Evolutionary conservation across 345 rosid species (phyloP).

Genomic region (Ceriops tagal): DNA sequence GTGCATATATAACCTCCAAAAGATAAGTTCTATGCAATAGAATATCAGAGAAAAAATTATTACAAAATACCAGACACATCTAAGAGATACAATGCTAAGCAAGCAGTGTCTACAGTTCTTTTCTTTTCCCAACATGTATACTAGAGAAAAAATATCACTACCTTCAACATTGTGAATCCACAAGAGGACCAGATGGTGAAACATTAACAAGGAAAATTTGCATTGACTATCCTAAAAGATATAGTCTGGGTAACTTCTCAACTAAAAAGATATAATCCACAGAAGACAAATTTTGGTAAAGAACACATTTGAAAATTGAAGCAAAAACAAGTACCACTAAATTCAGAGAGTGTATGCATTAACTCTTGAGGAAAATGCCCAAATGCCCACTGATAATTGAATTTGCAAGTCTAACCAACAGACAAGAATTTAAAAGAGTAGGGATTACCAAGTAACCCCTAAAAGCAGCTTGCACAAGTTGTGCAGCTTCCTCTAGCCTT

Average conservation of each 20-base stretch:
- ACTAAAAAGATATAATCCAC: neutral
- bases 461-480: conserved; percentile 86
- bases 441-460: conserved; percentile 87
- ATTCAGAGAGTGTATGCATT: too few relatives aligned
- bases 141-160: too few relatives aligned
- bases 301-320: too few relatives aligned
- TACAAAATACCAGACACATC: neutral
- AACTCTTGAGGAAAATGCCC: too few relatives aligned
- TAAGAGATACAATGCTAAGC: neutral
- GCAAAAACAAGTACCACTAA: too few relatives aligned
- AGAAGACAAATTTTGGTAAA: neutral
- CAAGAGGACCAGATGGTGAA: too few relatives aligned
- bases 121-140: too few relatives aligned
- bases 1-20: conserved; percentile 12
- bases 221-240: too few relatives aligned
- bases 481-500: conserved; percentile 67
- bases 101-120: neutral
- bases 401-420: neutral
- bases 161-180: too few relatives aligned
- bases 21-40: neutral
- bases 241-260: too few relatives aligned
- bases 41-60: neutral
- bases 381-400: too few relatives aligned
- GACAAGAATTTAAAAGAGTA: neutral
- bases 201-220: too few relatives aligned